A percentile compares a stretch with the other conserved stretches of the same genome.
Conservation (phyloP, 495 filamentous ascomycete genomes). For the Aspergillus affinis region DNA sequence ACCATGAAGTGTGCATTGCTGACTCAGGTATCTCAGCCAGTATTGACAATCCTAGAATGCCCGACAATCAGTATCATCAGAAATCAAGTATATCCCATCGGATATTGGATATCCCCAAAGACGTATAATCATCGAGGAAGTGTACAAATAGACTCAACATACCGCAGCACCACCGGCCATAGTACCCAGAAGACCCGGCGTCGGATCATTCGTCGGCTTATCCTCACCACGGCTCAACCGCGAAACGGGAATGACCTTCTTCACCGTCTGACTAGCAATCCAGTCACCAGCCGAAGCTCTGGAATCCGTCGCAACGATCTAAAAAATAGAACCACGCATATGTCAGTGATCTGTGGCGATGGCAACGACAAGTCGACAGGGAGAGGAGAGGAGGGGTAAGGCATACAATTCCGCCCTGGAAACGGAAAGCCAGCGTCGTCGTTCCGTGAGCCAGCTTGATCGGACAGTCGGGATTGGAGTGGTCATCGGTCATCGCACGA, state of each 20-base stretch:
- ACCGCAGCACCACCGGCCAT: constrained; percentile 98
- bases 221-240: constrained; percentile 49
- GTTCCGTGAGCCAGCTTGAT: constrained; percentile 99
- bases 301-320: constrained; percentile 95
- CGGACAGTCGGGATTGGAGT: constrained; percentile 90
- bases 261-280: constrained; percentile 99
- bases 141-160: too few species aligned
- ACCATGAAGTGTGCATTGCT: constrained; percentile 96
- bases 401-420: constrained; percentile 85
- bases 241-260: constrained; percentile 84
- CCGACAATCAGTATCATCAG: constrained; percentile 15
- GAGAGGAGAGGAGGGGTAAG: neutral
- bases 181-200: constrained; percentile 79
- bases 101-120: neutral
- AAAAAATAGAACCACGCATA: constrained; percentile 1
- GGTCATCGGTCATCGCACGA: constrained; percentile 94
- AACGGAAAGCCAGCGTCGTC: constrained; percentile 96
- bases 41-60: constrained; percentile 86
- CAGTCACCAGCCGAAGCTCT: constrained; percentile 94
- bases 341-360: constrained; percentile 9
- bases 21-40: constrained; percentile 97
- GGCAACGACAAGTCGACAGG: neutral
- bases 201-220: constrained; percentile 71
- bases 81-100: constrained; percentile 1
- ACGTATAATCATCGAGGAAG: too few species aligned